These are phyloP conservation scores for Paecilomyces variotii DNA, from an alignment of 2,329 filamentous ascomycete genomes.

Conservation along the genomic window DNA sequence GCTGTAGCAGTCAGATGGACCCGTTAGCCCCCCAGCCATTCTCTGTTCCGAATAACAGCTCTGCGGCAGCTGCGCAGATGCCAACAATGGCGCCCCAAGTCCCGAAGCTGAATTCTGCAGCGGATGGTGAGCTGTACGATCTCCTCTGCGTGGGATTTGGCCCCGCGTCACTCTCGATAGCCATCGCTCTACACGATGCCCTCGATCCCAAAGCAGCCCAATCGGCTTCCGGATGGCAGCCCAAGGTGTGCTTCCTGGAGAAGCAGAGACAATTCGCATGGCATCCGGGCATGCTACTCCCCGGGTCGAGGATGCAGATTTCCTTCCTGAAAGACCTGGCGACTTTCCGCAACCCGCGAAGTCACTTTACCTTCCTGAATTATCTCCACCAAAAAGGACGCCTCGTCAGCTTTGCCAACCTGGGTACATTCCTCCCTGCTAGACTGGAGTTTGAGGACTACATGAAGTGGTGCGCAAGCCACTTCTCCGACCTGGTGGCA, in stretches of 20 bases:
- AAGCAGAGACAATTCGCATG: constrained; percentile 76
- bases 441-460: constrained; percentile 92
- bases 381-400: constrained; percentile 76
- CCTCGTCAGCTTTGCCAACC: constrained; percentile 85
- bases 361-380: constrained; percentile 91
- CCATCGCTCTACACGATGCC: constrained; percentile 80
- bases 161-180: constrained; percentile 81
- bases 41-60: constrained; percentile 3
- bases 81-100: background rate
- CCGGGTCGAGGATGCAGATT: constrained; percentile 94
- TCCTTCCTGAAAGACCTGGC: constrained; percentile 96
- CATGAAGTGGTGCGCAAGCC: constrained; percentile 79
- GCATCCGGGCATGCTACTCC: constrained; percentile 93
- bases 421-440: constrained; percentile 79
- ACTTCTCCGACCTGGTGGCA: constrained; percentile 64
- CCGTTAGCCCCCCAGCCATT: background rate
- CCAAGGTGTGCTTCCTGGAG: constrained; percentile 81
- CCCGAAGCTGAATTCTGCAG: background rate
- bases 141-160: constrained; percentile 89
- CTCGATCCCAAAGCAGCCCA: constrained; percentile 43
- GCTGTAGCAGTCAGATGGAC: background rate
- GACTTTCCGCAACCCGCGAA: constrained; percentile 76
- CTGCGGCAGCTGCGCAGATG: constrained; percentile 3
- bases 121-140: constrained; percentile 62
- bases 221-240: constrained; percentile 35